phyloP scores from a whole-genome alignment of 768 basidiomycete species.

The Pleurotus djamor region DNA sequence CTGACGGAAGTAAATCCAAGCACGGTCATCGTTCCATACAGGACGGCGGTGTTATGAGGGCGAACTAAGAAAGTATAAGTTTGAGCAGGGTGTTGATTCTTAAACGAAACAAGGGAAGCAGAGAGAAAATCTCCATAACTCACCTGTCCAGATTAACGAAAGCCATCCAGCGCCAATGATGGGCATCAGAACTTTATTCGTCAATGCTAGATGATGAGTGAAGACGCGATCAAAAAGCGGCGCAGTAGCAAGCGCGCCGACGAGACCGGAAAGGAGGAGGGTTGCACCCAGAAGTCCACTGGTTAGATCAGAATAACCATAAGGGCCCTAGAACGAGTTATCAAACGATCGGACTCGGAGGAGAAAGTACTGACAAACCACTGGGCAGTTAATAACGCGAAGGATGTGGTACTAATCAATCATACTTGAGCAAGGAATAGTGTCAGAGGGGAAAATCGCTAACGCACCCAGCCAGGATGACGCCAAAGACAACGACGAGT shows the following conservation, averaged over 20 bases:
- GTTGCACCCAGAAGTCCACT: conserved; percentile 70
- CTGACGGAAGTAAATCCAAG: conserved; percentile 66
- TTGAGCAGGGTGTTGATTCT: no score
- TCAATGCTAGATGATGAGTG: conserved; percentile 64
- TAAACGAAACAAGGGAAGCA: neutral
- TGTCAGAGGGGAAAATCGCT: no score
- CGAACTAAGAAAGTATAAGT: conserved; percentile 40
- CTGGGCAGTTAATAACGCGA: conserved; percentile 65
- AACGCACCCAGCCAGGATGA: conserved; percentile 64
- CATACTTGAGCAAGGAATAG: no score
- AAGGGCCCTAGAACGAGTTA: no score
- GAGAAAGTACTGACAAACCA: conserved; percentile 65
- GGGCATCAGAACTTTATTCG: conserved; percentile 60
- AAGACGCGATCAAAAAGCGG: conserved; percentile 85
- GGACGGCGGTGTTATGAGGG: conserved; percentile 52
- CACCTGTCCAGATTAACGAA: conserved; percentile 80
- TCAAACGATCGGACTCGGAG: no score
- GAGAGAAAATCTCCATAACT: no score
- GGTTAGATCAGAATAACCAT: conserved; percentile 65
- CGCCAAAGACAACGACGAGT: conserved; percentile 57
- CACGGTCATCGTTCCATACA: conserved; percentile 67
- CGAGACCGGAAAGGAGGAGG: conserved; percentile 67
- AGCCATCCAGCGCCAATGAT: conserved; percentile 65
- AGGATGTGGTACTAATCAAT: no score
- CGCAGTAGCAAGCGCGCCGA: conserved; percentile 64